These are phyloP conservation scores for Capsicum rhomboideum DNA, from an alignment of 257 asterid species.

Conservation along the genomic window DNA sequence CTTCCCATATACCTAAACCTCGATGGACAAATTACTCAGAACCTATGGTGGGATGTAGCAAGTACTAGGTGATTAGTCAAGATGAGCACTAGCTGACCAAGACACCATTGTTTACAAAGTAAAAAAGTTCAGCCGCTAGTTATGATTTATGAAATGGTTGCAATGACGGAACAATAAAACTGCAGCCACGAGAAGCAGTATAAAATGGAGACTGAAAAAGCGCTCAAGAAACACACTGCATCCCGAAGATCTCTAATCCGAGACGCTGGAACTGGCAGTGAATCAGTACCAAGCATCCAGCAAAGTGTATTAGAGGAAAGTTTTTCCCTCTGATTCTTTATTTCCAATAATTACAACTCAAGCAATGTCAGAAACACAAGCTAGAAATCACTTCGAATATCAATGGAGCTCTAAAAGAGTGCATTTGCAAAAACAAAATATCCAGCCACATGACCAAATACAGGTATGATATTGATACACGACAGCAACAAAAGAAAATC, in stretches of 20 bases:
- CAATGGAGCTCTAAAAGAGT: no score
- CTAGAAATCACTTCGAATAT: no score
- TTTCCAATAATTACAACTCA: no score
- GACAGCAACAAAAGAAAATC: not conserved
- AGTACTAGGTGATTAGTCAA: not conserved
- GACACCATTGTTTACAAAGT: not conserved
- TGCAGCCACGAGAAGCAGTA: not conserved
- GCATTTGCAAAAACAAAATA: no score
- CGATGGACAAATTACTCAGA: no score
- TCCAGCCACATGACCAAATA: no score
- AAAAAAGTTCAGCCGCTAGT: not conserved
- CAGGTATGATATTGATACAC: not conserved
- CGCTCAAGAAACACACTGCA: not conserved
- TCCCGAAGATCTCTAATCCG: not conserved
- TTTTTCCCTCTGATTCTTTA: no score
- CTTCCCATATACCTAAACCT: no score
- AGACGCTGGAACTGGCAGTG: not conserved
- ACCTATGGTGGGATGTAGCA: no score
- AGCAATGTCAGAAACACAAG: no score
- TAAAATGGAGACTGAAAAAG: not conserved
- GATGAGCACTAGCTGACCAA: not conserved
- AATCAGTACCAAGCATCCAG: no score
- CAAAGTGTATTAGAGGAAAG: no score
- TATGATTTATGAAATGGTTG: not conserved
- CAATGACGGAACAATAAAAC: not conserved